Evolutionary conservation across 148 eudicot species (phyloP), one percentile per base, ranked within the genome.

Genomic region (Tetragonia tetragonoides): DNA sequence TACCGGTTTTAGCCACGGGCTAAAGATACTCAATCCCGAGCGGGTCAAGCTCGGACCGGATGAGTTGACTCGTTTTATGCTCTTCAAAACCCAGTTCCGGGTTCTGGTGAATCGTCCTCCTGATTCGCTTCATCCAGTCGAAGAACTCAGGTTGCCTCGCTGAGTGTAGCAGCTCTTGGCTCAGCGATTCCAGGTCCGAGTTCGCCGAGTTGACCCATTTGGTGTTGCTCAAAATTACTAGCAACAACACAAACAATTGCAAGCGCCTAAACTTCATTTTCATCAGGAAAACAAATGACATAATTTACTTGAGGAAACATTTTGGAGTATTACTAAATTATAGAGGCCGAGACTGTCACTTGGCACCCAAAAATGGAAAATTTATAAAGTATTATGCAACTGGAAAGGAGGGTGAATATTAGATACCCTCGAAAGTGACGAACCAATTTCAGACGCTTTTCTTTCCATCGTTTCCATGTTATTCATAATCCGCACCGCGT

Each of bases 71-170:
- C 73, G 95, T 91, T 11, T 47, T 16, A 73, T 80, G 54, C 72
- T 91, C 95, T 65, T 91, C 79, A 66, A 91, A 88, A 3, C 90
- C 88, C 59, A 91, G 72, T 49, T 91, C 95, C 9, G 95, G 95
- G 76, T 91, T 68, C 82, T 87, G 79, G 74, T 91, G 95, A 73
- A 89, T 82, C 69, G 70, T 84, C 81, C 95, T 79, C 73, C 95
- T 79, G 21, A 87, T 66, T 66, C 82, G 51, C 28, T 80, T 89
- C 82, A 91, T 70, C 92, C 92, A 91, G 2, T 73, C 82, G 34
- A 82, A 80, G 75, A 90, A 85, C 80, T 87, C 88, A 16, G 88
- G 78, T 41, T 81, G 68, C 49, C 81, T 86, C 3, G 90, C 97
- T 75, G 90, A 84, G 40, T 86, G 83, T 67, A 92, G 61, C 40